These are phyloP conservation scores for Novymonas esmeraldas DNA, from an alignment of 208 protist species.

Conservation along the genomic window DNA sequence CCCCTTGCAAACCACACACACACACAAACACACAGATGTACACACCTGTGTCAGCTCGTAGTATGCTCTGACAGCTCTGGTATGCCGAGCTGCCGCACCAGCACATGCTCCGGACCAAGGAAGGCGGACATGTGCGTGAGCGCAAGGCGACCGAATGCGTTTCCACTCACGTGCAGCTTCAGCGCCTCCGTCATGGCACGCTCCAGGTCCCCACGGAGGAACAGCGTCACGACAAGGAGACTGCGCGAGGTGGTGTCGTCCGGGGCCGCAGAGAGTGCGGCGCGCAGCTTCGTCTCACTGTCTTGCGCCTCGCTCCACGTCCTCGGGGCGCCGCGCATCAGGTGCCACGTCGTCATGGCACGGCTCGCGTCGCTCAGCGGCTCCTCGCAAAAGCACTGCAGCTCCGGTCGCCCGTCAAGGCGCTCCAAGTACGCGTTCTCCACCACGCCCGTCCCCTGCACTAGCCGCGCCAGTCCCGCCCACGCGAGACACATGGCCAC, in stretches of 20 bases:
- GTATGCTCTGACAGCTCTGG: slow-evolving; percentile 1
- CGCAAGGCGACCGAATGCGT: slow-evolving; percentile 61
- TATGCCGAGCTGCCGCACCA: slow-evolving; percentile 45
- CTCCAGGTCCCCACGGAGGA: slow-evolving; percentile 83
- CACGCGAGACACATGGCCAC: slow-evolving; percentile 73
- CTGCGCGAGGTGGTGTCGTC: slow-evolving; percentile 44
- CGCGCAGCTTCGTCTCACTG: slow-evolving; percentile 58
- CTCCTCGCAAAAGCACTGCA: slow-evolving; percentile 39
- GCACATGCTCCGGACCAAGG: slow-evolving; percentile 56
- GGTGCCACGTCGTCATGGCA: slow-evolving; percentile 34
- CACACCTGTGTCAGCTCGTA: too few relatives aligned
- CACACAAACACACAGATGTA: too few relatives aligned
- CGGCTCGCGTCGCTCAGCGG: slow-evolving; percentile 60
- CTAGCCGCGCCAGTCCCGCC: slow-evolving; percentile 57
- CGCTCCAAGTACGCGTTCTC: slow-evolving; percentile 41
- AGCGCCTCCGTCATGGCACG: slow-evolving; percentile 83
- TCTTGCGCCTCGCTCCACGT: slow-evolving; percentile 56
- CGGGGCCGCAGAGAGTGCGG: slow-evolving; percentile 35
- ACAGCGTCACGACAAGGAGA: slow-evolving; percentile 81
- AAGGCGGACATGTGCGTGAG: slow-evolving; percentile 61
- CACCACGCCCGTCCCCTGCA: slow-evolving; percentile 48
- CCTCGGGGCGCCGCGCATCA: slow-evolving; percentile 48
- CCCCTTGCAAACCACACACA: too few relatives aligned
- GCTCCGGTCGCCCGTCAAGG: slow-evolving; percentile 20
- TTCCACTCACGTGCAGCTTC: slow-evolving; percentile 55